phyloP scores from a whole-genome alignment of 257 asterid species.

The Solanum virginianum region DNA sequence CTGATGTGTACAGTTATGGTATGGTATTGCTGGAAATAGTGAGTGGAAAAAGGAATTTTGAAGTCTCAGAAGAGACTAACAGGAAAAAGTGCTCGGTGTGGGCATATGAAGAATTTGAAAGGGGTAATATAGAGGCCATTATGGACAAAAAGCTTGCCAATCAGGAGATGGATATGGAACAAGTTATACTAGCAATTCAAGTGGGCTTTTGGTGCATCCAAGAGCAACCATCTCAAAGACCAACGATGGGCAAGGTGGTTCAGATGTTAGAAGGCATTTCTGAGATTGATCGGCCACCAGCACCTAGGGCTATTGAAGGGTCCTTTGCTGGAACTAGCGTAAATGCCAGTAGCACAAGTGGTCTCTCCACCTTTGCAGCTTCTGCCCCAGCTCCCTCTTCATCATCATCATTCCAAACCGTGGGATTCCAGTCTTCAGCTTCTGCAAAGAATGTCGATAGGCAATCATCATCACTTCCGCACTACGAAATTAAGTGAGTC shows the following conservation, averaged over 20 bases:
- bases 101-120: slow-evolving; percentile 80
- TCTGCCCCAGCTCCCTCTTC: slow-evolving; percentile 48
- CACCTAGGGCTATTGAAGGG: slow-evolving; percentile 54
- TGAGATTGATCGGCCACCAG: slow-evolving; percentile 53
- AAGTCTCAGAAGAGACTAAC: slow-evolving; percentile 53
- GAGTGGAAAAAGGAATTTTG: slow-evolving; percentile 81
- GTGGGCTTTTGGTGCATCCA: slow-evolving; percentile 92
- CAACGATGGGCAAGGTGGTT: slow-evolving; percentile 78
- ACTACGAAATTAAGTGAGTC: slow-evolving; percentile 5
- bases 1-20: slow-evolving; percentile 70
- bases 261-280: slow-evolving; percentile 80
- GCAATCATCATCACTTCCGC: slow-evolving; percentile 32
- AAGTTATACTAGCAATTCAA: slow-evolving; percentile 40
- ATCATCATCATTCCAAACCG: slow-evolving; percentile 34
- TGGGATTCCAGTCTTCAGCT: slow-evolving; percentile 23
- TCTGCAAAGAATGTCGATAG: slow-evolving; percentile 27
- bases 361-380: slow-evolving; percentile 35
- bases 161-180: slow-evolving; percentile 50
- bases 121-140: slow-evolving; percentile 42
- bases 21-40: slow-evolving; percentile 75
- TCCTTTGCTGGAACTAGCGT: slow-evolving; percentile 26
- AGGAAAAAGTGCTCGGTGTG: slow-evolving; percentile 48
- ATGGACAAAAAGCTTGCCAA: slow-evolving; percentile 36
- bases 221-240: slow-evolving; percentile 89
- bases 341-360: slow-evolving; percentile 30